These are phyloP conservation scores for Tulasnella sp. DNA, from an alignment of 768 basidiomycete genomes.

Conservation along the genomic window DNA sequence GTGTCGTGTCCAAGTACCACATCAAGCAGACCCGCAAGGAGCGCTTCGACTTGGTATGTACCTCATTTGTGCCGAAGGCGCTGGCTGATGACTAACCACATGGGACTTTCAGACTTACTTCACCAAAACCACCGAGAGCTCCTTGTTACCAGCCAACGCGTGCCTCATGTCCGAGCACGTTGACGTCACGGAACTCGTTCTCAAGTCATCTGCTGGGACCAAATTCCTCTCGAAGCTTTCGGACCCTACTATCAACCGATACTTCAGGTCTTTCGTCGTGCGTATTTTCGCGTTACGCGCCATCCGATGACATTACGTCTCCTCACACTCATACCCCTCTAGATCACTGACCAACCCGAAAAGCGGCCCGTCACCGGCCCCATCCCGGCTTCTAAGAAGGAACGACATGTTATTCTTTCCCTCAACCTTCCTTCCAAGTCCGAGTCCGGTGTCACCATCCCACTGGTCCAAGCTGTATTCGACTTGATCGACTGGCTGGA, in stretches of 20 bases:
- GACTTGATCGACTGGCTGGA: conserved; percentile 67
- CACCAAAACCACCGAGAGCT: conserved; percentile 68
- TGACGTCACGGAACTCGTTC: conserved; percentile 73
- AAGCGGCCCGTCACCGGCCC: conserved; percentile 56
- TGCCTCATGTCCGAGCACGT: conserved; percentile 86
- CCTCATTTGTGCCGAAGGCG: background rate
- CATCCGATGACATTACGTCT: background rate
- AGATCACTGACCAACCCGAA: conserved; percentile 84
- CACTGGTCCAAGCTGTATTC: conserved; percentile 66
- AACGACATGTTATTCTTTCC: conserved; percentile 73
- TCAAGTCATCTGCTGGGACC: conserved; percentile 56
- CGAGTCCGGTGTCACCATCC: conserved; percentile 49
- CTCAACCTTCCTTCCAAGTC: conserved; percentile 54
- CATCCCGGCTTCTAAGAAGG: conserved; percentile 49
- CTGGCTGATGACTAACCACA: conserved; percentile 15
- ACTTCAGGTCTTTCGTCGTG: conserved; percentile 84
- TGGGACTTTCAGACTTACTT: conserved; percentile 48
- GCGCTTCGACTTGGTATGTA: conserved; percentile 85
- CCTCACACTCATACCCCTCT: conserved; percentile 15
- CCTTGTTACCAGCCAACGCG: conserved; percentile 55
- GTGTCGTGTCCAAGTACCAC: conserved; percentile 75
- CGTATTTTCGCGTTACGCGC: conserved; percentile 36
- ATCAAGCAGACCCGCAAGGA: conserved; percentile 61
- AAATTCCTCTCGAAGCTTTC: conserved; percentile 55
- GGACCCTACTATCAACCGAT: conserved; percentile 60